These are phyloP conservation scores for Grammothele lineata DNA, from an alignment of 768 basidiomycete species.

Conservation along the genomic window DNA sequence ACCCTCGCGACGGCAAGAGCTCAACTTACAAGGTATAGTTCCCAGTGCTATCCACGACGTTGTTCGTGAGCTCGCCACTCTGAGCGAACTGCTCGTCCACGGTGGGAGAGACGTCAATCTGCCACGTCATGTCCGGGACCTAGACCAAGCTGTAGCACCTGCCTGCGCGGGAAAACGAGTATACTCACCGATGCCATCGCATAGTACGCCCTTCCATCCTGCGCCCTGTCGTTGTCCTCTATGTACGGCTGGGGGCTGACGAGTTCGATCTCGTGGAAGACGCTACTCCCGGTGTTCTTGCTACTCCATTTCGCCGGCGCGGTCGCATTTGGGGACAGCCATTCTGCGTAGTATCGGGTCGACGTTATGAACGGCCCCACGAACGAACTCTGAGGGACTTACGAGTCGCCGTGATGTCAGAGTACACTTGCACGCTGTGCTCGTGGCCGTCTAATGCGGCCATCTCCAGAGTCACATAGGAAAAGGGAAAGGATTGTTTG, in stretches of 20 bases:
- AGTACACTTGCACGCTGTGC: conserved; percentile 34
- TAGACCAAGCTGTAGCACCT: too few relatives aligned
- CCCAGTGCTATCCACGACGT: neutral
- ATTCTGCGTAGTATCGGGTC: conserved; percentile 22
- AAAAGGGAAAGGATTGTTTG: conserved; percentile 37
- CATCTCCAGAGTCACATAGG: conserved; percentile 31
- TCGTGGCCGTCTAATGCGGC: conserved; percentile 26
- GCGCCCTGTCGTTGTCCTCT: neutral
- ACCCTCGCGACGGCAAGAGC: too few relatives aligned
- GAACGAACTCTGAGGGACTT: conserved; percentile 14
- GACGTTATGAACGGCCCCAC: conserved; percentile 29
- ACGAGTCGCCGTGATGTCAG: conserved; percentile 32
- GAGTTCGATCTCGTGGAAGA: neutral
- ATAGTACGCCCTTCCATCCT: neutral
- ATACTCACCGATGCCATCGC: neutral
- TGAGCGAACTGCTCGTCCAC: neutral
- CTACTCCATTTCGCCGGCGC: neutral
- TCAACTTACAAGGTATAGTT: too few relatives aligned
- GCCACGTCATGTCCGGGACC: neutral
- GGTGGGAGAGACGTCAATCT: neutral
- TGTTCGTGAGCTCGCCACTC: neutral
- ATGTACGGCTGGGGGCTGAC: neutral
- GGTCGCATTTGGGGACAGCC: neutral
- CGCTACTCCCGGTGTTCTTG: neutral
- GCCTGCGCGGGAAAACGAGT: neutral